Percentiles rank a stretch among this genome's conserved stretches.
Evolutionary conservation across 2,329 filamentous ascomycete species (phyloP).

Genomic region (Aspergillus cejpii): DNA sequence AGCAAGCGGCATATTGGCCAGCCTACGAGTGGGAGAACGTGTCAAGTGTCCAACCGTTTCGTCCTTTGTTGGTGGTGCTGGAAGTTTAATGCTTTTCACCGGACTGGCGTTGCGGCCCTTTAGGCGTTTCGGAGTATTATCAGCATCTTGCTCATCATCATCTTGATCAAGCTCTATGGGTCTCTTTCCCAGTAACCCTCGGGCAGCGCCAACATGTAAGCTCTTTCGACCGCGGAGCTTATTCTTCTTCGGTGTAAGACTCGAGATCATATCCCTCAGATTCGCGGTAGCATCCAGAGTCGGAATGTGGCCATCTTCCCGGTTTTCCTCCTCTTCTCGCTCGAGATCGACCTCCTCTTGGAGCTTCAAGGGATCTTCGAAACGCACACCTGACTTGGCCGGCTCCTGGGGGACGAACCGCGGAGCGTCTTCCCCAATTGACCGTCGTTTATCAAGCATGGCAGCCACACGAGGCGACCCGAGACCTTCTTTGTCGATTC

Average conservation of each 20-base stretch:
- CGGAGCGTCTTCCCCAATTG: conserved; percentile 60
- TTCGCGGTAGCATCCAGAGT: conserved; percentile 55
- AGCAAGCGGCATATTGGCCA: conserved; percentile 27
- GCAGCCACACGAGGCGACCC: conserved; percentile 69
- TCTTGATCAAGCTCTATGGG: conserved; percentile 62
- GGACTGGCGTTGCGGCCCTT: conserved; percentile 67
- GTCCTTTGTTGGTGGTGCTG: conserved; percentile 61
- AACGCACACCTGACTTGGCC: conserved; percentile 48
- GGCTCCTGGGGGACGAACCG: conserved; percentile 54
- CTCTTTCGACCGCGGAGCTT: conserved; percentile 64
- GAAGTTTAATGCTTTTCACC: conserved; percentile 66
- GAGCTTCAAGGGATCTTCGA: conserved; percentile 58
- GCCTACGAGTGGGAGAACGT: conserved; percentile 43
- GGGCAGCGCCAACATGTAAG: conserved; percentile 66
- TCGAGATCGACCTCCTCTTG: conserved; percentile 59
- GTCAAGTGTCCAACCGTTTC: conserved; percentile 58
- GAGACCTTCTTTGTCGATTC: conserved; percentile 62
- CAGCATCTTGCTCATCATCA: conserved; percentile 55
- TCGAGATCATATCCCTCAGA: conserved; percentile 70
- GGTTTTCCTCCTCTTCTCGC: conserved; percentile 54
- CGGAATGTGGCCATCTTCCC: conserved; percentile 51
- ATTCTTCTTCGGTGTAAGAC: conserved; percentile 68
- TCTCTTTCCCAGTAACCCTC: conserved; percentile 66
- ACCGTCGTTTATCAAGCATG: conserved; percentile 63
- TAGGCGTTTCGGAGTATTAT: conserved; percentile 56